Evolutionary conservation across 2,329 filamentous ascomycete genomes (phyloP).

Genomic region (Venturia nashicola): DNA sequence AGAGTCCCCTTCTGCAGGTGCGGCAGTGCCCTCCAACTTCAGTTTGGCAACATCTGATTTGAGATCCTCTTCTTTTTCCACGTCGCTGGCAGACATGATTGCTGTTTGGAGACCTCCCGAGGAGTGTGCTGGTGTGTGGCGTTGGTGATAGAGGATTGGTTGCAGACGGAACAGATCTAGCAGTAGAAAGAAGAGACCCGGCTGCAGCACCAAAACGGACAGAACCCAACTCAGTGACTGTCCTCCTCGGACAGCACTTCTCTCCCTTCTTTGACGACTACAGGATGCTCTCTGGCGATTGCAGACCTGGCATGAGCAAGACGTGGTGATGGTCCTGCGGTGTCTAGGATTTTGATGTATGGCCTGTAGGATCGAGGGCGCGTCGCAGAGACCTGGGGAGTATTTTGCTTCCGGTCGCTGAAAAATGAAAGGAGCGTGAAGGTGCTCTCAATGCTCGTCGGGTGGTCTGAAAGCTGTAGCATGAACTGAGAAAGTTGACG

Average conservation of each 20-base stretch:
- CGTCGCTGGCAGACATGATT: neutral
- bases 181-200: neutral
- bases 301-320: neutral
- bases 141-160: neutral
- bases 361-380: neutral
- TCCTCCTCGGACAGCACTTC: neutral
- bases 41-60: constrained; percentile 33
- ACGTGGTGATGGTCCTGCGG: neutral
- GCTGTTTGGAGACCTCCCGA: neutral
- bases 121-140: neutral
- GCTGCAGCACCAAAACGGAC: neutral
- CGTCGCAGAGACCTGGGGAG: neutral
- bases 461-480: neutral
- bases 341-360: neutral
- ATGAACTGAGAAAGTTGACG: constrained; percentile 1
- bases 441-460: neutral
- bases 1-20: constrained; percentile 12
- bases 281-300: neutral
- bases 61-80: constrained; percentile 13
- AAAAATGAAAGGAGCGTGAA: neutral
- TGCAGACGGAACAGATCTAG: neutral
- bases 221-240: neutral
- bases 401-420: neutral
- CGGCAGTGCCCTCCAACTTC: constrained; percentile 30
- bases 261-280: neutral